A percentile compares a stretch with the other conserved stretches of the same genome.
These are phyloP conservation scores for Trebouxia sp. DNA, from an alignment of 139 green algal genomes.

Conservation along the genomic window DNA sequence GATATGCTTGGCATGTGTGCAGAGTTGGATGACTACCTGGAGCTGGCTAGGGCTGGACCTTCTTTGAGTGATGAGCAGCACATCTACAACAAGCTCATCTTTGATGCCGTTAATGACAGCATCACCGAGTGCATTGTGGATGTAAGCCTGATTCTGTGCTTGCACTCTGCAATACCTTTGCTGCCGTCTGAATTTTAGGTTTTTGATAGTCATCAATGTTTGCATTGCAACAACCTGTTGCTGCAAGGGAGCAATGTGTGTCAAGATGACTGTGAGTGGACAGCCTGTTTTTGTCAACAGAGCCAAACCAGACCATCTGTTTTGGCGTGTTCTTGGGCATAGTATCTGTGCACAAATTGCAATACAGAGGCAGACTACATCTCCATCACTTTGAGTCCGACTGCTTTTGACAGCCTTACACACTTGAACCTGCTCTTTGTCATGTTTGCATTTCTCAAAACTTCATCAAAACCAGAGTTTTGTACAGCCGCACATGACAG, in stretches of 20 bases:
- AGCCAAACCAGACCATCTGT: too few species aligned
- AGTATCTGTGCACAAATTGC: too few species aligned
- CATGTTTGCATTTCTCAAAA: too few species aligned
- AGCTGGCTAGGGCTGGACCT: background rate
- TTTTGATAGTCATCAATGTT: background rate
- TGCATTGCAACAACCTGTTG: background rate
- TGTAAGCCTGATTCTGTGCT: background rate
- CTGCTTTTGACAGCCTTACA: too few species aligned
- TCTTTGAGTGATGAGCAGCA: constrained; percentile 19
- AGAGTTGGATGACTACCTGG: constrained; percentile 26
- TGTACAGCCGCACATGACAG: too few species aligned
- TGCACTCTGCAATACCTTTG: background rate
- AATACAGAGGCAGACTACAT: too few species aligned
- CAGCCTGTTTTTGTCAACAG: background rate
- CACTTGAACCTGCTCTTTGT: too few species aligned
- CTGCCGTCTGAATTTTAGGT: background rate
- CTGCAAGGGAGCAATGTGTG: background rate
- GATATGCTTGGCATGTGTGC: too few species aligned
- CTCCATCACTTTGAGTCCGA: too few species aligned
- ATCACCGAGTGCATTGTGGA: constrained; percentile 11
- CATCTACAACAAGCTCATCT: constrained; percentile 28
- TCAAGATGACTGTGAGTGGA: background rate
- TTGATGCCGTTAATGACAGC: constrained; percentile 18
- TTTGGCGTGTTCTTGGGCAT: too few species aligned
- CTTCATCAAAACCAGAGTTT: too few species aligned